phyloP scores from a whole-genome alignment of 371 early-diverging fungal species.

The Fennellomyces sp. region DNA sequence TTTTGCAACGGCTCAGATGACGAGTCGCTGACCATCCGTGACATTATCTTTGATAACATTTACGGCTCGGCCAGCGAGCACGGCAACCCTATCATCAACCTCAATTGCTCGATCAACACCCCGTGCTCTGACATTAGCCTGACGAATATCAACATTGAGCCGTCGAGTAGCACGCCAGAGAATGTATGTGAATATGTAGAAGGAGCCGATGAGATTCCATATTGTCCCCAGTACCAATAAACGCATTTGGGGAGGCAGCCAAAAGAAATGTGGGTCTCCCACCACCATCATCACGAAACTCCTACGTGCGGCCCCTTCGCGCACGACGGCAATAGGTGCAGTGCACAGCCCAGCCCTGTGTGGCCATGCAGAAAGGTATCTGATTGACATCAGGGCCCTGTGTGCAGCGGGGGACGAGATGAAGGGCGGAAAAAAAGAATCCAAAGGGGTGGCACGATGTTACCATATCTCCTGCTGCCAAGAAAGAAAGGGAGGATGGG shows the following conservation, averaged over 20 bases:
- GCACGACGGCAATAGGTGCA: no score
- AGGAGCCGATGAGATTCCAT: constrained; percentile 69
- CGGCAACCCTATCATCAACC: constrained; percentile 21
- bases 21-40: constrained; percentile 26
- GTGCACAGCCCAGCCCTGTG: no score
- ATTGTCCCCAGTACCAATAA: constrained; percentile 10
- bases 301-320: no score
- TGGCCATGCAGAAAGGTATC: no score
- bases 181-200: constrained; percentile 92
- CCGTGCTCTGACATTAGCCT: constrained; percentile 28
- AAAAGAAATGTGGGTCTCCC: no score
- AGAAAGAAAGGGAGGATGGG: not conserved
- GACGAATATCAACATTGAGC: constrained; percentile 16
- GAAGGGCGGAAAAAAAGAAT: not conserved
- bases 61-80: constrained; percentile 17
- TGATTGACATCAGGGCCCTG: no score
- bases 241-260: no score
- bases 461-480: constrained; percentile 1
- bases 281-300: no score
- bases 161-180: constrained; percentile 67
- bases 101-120: constrained; percentile 29
- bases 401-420: no score
- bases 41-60: constrained; percentile 25
- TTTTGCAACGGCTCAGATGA: constrained; percentile 24
- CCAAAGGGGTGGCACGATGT: not conserved